Evolutionary conservation across 176 grass and related monocot species (phyloP).

Genomic region (Thalia dealbata): DNA sequence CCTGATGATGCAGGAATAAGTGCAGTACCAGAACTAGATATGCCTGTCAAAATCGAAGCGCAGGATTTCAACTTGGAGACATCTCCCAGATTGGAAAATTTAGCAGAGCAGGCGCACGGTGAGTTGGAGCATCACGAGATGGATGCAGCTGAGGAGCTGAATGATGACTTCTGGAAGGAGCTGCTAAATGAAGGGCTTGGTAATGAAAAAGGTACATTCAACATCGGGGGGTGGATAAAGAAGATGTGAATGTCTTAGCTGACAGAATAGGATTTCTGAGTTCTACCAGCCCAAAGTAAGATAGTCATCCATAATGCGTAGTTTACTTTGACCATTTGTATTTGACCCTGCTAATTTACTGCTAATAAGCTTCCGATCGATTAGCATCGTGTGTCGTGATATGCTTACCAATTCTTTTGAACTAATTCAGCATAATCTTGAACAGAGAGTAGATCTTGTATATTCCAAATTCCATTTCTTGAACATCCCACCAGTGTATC

Average conservation of each 20-base stretch:
- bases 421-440: background rate
- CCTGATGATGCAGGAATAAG: conserved; percentile 28
- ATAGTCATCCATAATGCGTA: background rate
- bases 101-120: conserved; percentile 14
- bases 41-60: conserved; percentile 25
- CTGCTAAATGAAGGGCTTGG: conserved; percentile 44
- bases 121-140: conserved; percentile 13
- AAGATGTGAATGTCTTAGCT: conserved; percentile 41
- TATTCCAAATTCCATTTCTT: background rate
- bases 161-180: conserved; percentile 70
- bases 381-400: background rate
- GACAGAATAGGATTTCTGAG: conserved; percentile 54
- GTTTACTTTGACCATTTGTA: background rate
- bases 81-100: conserved; percentile 8
- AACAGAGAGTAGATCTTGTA: background rate
- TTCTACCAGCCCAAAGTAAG: conserved; percentile 27
- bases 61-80: conserved; percentile 25
- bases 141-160: conserved; percentile 30
- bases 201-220: conserved; percentile 19
- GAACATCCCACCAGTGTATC: background rate
- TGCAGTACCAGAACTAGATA: conserved; percentile 30
- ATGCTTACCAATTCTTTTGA: background rate
- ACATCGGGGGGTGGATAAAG: conserved; percentile 4
- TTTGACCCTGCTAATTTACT: background rate
- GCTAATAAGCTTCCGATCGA: background rate